Conservation (phyloP, 495 filamentous ascomycete species). For the Copromyces sp. region DNA sequence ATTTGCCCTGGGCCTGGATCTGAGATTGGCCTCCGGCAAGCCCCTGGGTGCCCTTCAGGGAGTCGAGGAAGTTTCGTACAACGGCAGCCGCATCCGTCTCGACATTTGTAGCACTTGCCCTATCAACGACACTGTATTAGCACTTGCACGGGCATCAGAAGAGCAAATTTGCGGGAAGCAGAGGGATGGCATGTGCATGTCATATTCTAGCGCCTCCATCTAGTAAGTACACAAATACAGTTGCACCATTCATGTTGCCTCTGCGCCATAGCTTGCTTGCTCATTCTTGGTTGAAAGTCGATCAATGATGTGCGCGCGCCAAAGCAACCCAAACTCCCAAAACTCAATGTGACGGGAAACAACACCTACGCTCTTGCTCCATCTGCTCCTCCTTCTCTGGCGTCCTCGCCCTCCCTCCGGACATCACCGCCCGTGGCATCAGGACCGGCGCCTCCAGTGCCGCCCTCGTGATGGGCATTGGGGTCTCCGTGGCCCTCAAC, state of each 20-base stretch:
- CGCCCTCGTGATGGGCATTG: slow-evolving; percentile 46
- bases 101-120: slow-evolving; percentile 23
- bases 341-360: slow-evolving; percentile 25
- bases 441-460: slow-evolving; percentile 68
- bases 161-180: not conserved
- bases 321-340: slow-evolving; percentile 12
- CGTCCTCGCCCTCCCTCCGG: slow-evolving; percentile 76
- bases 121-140: slow-evolving; percentile 25
- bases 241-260: not conserved
- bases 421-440: slow-evolving; percentile 84
- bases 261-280: slow-evolving; percentile 8
- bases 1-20: slow-evolving; percentile 38
- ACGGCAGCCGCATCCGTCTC: slow-evolving; percentile 50
- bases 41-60: slow-evolving; percentile 52
- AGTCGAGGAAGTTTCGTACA: slow-evolving; percentile 81
- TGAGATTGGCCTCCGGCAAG: slow-evolving; percentile 21
- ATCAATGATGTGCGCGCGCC: not conserved
- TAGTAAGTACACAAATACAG: slow-evolving; percentile 21
- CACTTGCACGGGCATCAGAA: slow-evolving; percentile 3
- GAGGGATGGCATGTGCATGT: slow-evolving; percentile 7
- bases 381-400: slow-evolving; percentile 86
- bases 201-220: slow-evolving; percentile 8
- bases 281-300: not conserved
- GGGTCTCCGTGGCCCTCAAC: slow-evolving; percentile 55
- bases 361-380: slow-evolving; percentile 98